Base-by-base conservation (phyloP, 2,329 filamentous ascomycete species). In the Plenodomus lindquistii region DNA sequence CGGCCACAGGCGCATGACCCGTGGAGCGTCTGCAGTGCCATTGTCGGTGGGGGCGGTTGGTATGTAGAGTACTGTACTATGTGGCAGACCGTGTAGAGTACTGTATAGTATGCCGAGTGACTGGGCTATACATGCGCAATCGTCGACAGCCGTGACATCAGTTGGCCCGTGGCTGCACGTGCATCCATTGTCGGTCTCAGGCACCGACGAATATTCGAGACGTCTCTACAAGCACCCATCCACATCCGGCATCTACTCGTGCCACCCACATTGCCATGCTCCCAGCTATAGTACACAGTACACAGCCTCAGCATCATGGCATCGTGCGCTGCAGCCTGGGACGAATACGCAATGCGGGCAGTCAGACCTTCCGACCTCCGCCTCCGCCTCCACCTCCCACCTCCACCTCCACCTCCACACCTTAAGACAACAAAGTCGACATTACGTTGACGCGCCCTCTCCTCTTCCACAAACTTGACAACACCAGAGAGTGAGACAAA, bases 1-100 rank as follows among this genome's bases (percentile, higher is more conserved):
- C 92, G 85, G 48, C 91, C 91, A 72, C 92, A 97, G 44, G 87
- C 85, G 76, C 92, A 96, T 56, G 85, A 83, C 63, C 91, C 91
- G 56, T 82, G 84, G 48, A 96, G 80, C 34, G 80, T 80, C 52
- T 81, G 69, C 35, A 66, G 55, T 44, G 69, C 66, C 67, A 67
- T 67, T 46, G 34, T 31, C 46, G n/a, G n/a, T n/a, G n/a, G n/a
- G n/a, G n/a, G n/a, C n/a, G n/a, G n/a, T n/a, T n/a, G n/a, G n/a
- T n/a, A n/a, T n/a, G n/a, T n/a, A n/a, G n/a, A n/a, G n/a, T n/a
- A n/a, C n/a, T n/a, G n/a, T n/a, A n/a, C n/a, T n/a, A n/a, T n/a
- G n/a, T n/a, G n/a, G n/a, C n/a, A n/a, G n/a, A n/a, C n/a, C n/a
- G n/a, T n/a, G n/a, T n/a, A n/a, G n/a, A n/a, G n/a, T n/a, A n/a